phyloP scores from a whole-genome alignment of 345 rosid species.

The Psidium friedrichsthalianum region DNA sequence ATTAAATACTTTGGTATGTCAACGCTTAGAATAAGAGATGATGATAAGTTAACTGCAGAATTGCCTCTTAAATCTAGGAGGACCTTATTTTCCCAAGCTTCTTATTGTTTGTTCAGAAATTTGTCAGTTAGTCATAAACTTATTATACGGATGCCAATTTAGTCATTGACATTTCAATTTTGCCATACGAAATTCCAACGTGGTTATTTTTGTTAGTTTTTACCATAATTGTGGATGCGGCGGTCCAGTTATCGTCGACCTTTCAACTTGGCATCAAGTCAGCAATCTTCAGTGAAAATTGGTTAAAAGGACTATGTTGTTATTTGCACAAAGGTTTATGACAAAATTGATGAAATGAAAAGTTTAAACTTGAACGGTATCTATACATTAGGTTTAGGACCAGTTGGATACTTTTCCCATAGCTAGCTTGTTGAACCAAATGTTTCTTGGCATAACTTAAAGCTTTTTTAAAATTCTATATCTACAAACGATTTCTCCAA shows the following conservation, averaged over 20 bases:
- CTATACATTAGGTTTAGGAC: not conserved
- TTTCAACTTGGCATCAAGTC: too few relatives aligned
- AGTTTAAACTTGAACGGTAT: not conserved
- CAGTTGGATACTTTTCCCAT: not conserved
- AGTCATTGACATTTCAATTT: not conserved
- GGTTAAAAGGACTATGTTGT: too few relatives aligned
- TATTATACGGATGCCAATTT: rapidly evolving
- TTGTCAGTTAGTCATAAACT: not conserved
- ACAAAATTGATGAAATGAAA: not conserved
- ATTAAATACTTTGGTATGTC: not conserved
- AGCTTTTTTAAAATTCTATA: not conserved
- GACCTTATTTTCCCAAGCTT: not conserved
- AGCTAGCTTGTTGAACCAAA: not conserved
- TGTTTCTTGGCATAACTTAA: not conserved
- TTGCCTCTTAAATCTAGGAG: not conserved
- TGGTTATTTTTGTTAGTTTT: not conserved
- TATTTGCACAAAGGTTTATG: too few relatives aligned
- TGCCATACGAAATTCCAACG: rapidly evolving
- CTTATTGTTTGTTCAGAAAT: not conserved
- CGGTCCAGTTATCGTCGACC: too few relatives aligned
- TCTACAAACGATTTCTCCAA: not conserved
- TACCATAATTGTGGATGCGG: rapidly evolving
- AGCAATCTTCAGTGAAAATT: too few relatives aligned
- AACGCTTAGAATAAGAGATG: not conserved
- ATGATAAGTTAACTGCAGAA: not conserved